Percentiles rank a stretch among this genome's conserved stretches.
phyloP scores from a whole-genome alignment of 192 early-diverging fungal species.

The Backusella psychrophila region DNA sequence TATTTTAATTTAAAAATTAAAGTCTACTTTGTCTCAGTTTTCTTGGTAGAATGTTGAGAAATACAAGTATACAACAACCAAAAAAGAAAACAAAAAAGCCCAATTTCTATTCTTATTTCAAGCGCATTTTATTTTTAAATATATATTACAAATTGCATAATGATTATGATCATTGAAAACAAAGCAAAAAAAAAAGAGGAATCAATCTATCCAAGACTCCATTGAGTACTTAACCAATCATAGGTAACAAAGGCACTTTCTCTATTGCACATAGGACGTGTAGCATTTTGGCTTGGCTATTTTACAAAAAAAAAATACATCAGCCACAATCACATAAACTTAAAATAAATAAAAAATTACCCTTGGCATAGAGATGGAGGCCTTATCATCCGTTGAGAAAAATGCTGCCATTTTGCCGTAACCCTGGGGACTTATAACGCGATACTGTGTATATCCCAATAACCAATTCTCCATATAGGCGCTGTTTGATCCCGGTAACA shows the following conservation, averaged over 20 bases:
- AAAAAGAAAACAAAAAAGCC: no score
- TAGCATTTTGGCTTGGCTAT: constrained; percentile 7
- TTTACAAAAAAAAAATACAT: neutral
- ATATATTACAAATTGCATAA: neutral
- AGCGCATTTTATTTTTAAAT: neutral
- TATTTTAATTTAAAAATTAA: neutral
- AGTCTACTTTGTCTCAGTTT: neutral
- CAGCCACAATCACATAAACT: neutral
- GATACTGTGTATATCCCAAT: constrained; percentile 39
- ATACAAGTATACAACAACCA: no score
- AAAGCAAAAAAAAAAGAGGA: neutral
- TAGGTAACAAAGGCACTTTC: constrained; percentile 19
- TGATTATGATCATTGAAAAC: neutral
- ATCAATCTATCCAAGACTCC: constrained; percentile 38
- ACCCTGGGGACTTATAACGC: constrained; percentile 39
- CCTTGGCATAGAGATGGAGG: constrained; percentile 30
- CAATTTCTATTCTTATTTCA: no score
- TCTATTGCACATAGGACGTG: constrained; percentile 22
- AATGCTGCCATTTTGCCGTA: constrained; percentile 45
- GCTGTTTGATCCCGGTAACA: constrained; percentile 32
- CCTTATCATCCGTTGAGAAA: constrained; percentile 34
- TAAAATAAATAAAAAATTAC: constrained; percentile 14
- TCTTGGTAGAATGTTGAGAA: neutral
- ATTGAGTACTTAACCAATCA: constrained; percentile 28
- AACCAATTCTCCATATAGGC: constrained; percentile 49